phyloP scores from a whole-genome alignment of 192 early-diverging fungal genomes.

The Spizellomyces punctatus region DNA sequence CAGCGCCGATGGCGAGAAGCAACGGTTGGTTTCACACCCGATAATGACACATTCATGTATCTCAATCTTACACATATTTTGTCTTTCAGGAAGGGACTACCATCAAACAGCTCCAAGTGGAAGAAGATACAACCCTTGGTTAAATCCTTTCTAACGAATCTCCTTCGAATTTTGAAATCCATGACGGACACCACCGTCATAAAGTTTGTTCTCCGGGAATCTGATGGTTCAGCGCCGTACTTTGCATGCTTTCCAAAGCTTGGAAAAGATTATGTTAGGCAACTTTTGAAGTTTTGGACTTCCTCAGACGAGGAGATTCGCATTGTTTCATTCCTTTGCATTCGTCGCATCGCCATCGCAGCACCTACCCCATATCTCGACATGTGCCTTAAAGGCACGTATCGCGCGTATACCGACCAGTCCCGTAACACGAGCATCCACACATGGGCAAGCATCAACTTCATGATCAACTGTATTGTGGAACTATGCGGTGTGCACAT shows the following conservation, averaged over 20 bases:
- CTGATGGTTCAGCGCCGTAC: conserved; percentile 73
- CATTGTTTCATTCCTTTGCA: conserved; percentile 80
- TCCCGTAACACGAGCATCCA: conserved; percentile 77
- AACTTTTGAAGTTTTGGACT: conserved; percentile 66
- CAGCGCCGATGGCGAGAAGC: conserved; percentile 21
- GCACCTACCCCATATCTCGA: conserved; percentile 64
- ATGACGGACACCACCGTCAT: conserved; percentile 86
- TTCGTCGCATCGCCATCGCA: conserved; percentile 70
- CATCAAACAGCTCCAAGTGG: conserved; percentile 63
- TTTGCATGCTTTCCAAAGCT: conserved; percentile 81
- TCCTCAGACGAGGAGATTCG: conserved; percentile 71
- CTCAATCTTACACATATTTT: background rate
- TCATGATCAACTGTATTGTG: conserved; percentile 92
- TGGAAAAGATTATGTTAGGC: conserved; percentile 81
- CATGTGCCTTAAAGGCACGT: conserved; percentile 75
- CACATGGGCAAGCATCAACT: conserved; percentile 80
- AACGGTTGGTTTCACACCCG: background rate
- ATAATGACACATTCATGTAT: background rate
- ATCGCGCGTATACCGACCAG: conserved; percentile 77
- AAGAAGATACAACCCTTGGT: conserved; percentile 70
- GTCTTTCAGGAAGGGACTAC: conserved; percentile 40
- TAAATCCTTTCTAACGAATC: conserved; percentile 79
- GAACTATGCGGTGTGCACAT: conserved; percentile 83
- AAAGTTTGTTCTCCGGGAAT: conserved; percentile 81
- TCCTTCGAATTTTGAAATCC: conserved; percentile 75